These are phyloP conservation scores for Calonectria leucothoes DNA, from an alignment of 2,329 filamentous ascomycete species.

Conservation along the genomic window DNA sequence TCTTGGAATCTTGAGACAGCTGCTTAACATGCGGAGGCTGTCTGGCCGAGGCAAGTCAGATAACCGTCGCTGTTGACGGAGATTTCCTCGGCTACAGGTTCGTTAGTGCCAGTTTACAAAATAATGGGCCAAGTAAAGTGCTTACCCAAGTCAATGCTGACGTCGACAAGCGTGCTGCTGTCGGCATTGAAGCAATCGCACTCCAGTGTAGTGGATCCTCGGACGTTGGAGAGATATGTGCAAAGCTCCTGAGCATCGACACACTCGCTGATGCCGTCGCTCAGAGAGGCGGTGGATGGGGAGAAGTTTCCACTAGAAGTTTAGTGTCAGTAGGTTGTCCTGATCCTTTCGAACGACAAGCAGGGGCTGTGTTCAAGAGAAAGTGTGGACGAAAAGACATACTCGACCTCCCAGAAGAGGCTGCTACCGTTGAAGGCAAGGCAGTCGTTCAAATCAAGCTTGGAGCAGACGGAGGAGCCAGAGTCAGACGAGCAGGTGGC, in stretches of 20 bases:
- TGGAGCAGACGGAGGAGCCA: background rate
- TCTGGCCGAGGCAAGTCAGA: slow-evolving; percentile 6
- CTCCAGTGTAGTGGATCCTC: background rate
- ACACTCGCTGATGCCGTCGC: slow-evolving; percentile 8
- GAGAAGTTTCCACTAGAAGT: slow-evolving; percentile 8
- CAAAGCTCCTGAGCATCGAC: slow-evolving; percentile 13
- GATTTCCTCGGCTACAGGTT: background rate
- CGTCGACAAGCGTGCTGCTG: background rate
- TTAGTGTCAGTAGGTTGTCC: background rate
- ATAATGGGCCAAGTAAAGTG: too few relatives aligned
- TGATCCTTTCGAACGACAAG: too few relatives aligned
- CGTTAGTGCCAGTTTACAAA: background rate
- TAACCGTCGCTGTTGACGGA: slow-evolving; percentile 10
- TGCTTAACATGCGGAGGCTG: background rate
- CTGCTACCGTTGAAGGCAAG: slow-evolving; percentile 2
- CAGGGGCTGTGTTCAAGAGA: too few relatives aligned
- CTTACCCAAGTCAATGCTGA: slow-evolving; percentile 8
- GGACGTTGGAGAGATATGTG: slow-evolving; percentile 5
- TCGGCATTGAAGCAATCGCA: slow-evolving; percentile 12
- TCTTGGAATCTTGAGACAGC: background rate
- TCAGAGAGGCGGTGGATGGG: background rate
- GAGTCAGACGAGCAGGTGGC: slow-evolving; percentile 3
- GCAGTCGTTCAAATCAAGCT: slow-evolving; percentile 9
- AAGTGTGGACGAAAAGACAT: background rate
- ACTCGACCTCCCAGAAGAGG: slow-evolving; percentile 8